A percentile compares a stretch with the other conserved stretches of the same genome.
Conservation (phyloP, 164 flowering plant genomes). For the Vitis labrusca region DNA sequence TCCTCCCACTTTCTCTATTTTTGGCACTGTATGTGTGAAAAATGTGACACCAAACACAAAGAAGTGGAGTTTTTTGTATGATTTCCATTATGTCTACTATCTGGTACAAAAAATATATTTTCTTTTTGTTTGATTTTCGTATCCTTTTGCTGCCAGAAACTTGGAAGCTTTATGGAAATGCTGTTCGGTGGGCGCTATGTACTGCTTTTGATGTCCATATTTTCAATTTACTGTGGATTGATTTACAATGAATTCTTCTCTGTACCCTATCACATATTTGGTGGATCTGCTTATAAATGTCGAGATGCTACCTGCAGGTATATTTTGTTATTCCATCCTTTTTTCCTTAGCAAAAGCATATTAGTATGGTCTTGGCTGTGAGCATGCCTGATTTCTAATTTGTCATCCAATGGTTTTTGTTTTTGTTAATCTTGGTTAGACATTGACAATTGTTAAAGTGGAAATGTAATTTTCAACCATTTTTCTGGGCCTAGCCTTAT, state of each 20-base stretch:
- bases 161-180: conserved; percentile 96
- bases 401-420: background rate
- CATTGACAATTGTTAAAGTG: background rate
- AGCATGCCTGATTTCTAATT: background rate
- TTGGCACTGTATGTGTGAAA: too few relatives aligned
- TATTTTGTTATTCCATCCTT: background rate
- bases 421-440: background rate
- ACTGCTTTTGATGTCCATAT: conserved; percentile 82
- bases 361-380: background rate
- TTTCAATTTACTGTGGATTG: conserved; percentile 91
- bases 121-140: conserved; percentile 5
- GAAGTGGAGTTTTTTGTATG: too few relatives aligned
- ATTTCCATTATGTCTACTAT: too few relatives aligned
- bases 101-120: background rate
- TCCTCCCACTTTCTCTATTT: too few relatives aligned
- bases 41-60: too few relatives aligned
- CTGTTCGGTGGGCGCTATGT: conserved; percentile 93
- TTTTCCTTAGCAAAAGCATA: too few relatives aligned
- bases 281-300: conserved; percentile 79
- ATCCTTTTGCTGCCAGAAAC: conserved; percentile 57
- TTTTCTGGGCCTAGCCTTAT: background rate
- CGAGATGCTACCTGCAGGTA: conserved; percentile 86
- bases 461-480: background rate
- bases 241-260: conserved; percentile 97
- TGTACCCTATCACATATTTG: conserved; percentile 88